Conservation (phyloP, 257 asterid genomes). For the Vinca minor region DNA sequence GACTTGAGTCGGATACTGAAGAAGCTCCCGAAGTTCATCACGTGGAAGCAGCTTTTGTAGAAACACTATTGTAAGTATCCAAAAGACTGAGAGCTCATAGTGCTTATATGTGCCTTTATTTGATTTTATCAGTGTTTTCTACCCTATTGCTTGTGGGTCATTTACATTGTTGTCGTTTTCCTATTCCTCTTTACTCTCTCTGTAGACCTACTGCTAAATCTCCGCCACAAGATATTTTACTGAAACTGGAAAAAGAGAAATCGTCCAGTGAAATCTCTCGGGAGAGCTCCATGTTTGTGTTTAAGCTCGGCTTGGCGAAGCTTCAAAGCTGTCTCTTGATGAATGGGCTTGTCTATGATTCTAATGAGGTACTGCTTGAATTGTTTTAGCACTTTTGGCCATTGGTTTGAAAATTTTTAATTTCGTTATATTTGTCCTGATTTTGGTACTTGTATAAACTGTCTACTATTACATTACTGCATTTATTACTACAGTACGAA, state of each 20-base stretch:
- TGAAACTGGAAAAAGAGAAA: slow-evolving; percentile 73
- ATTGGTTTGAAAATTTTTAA: neutral
- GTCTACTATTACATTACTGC: neutral
- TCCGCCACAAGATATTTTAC: slow-evolving; percentile 80
- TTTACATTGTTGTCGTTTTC: neutral
- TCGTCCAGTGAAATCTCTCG: slow-evolving; percentile 46
- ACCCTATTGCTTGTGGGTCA: neutral
- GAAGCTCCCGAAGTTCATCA: slow-evolving; percentile 76
- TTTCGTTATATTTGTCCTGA: neutral
- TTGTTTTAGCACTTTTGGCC: slow-evolving; percentile 6
- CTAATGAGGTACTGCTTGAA: slow-evolving; percentile 60
- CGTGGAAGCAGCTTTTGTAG: slow-evolving; percentile 95
- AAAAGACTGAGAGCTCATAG: neutral
- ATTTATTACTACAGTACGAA: neutral
- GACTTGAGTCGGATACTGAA: slow-evolving; percentile 63
- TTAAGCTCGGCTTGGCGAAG: slow-evolving; percentile 77
- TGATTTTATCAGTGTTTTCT: neutral
- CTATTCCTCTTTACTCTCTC: slow-evolving; percentile 16
- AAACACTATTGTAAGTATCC: slow-evolving; percentile 65
- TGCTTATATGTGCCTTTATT: neutral
- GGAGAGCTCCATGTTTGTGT: slow-evolving; percentile 75
- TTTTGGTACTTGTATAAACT: neutral
- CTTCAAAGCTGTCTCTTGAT: slow-evolving; percentile 73
- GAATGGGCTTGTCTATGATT: slow-evolving; percentile 90
- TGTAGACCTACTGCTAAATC: slow-evolving; percentile 66